Evolutionary conservation across 352 stramenopile genomes (phyloP).

Genomic region (Pilasporangium apinafurcum): DNA sequence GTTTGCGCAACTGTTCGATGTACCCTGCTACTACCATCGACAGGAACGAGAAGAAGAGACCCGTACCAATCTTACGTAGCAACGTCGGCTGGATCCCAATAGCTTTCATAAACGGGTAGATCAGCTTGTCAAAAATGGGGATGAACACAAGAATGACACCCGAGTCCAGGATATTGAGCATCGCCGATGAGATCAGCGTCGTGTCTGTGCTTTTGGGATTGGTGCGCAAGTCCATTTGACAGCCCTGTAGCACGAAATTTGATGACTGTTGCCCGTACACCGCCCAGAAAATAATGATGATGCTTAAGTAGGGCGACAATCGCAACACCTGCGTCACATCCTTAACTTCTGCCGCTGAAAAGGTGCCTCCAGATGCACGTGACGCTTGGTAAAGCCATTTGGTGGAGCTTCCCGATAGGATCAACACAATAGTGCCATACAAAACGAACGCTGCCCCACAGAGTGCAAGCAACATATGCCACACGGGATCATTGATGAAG

Average conservation of each 20-base stretch:
- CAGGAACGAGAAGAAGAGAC: constrained; percentile 74
- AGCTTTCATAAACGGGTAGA: constrained; percentile 72
- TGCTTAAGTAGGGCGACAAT: constrained; percentile 72
- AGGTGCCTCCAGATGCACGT: constrained; percentile 45
- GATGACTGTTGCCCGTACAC: constrained; percentile 81
- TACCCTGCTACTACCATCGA: constrained; percentile 65
- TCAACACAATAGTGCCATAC: constrained; percentile 67
- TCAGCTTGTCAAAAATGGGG: constrained; percentile 75
- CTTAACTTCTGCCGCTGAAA: constrained; percentile 48
- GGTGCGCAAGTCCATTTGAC: constrained; percentile 87
- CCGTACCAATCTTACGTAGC: constrained; percentile 84
- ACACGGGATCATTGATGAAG: constrained; percentile 54
- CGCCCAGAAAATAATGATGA: constrained; percentile 84
- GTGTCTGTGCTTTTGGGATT: constrained; percentile 18
- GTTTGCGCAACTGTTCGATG: constrained; percentile 74
- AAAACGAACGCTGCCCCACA: constrained; percentile 38
- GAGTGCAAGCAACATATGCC: constrained; percentile 59
- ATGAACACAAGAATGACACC: constrained; percentile 89
- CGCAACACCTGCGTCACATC: constrained; percentile 75
- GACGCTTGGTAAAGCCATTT: constrained; percentile 52
- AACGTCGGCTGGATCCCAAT: constrained; percentile 71
- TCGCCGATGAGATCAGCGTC: constrained; percentile 77
- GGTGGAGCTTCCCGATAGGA: constrained; percentile 51
- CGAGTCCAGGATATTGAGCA: constrained; percentile 85
- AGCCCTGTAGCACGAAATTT: constrained; percentile 85